Conservation (phyloP, 768 basidiomycete genomes). For the Podaxis carcinomalis region DNA sequence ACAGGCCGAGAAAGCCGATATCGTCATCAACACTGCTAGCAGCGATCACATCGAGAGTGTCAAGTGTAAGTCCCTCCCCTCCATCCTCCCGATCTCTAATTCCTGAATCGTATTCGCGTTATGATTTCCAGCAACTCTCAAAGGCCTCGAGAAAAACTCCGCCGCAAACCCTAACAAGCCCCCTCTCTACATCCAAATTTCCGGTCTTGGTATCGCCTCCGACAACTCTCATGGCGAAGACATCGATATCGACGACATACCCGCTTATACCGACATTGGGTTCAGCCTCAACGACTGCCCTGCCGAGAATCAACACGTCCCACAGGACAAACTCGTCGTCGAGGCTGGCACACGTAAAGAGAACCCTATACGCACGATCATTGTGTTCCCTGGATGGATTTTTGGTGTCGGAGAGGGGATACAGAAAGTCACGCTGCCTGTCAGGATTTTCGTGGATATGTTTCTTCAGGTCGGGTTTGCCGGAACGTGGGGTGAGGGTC, state of each 20-base stretch:
- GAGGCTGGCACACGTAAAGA: slow-evolving; percentile 35
- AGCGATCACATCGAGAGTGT: slow-evolving; percentile 6
- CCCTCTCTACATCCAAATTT: slow-evolving; percentile 40
- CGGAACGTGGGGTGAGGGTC: slow-evolving; percentile 40
- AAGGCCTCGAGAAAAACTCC: slow-evolving; percentile 33
- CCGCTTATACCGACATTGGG: slow-evolving; percentile 33
- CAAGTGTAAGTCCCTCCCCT: neutral
- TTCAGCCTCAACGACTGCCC: slow-evolving; percentile 27
- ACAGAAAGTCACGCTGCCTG: slow-evolving; percentile 31
- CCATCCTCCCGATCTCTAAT: neutral
- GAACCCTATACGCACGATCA: slow-evolving; percentile 39
- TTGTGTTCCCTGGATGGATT: slow-evolving; percentile 37
- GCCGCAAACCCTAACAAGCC: slow-evolving; percentile 30
- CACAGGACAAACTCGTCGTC: slow-evolving; percentile 27
- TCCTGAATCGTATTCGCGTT: neutral
- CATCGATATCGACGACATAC: slow-evolving; percentile 22
- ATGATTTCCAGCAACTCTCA: slow-evolving; percentile 27
- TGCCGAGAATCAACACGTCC: slow-evolving; percentile 16
- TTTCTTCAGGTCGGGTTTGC: slow-evolving; percentile 27
- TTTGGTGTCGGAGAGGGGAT: slow-evolving; percentile 40
- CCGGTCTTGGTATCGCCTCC: slow-evolving; percentile 34
- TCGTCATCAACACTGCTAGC: slow-evolving; percentile 2
- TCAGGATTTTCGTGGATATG: slow-evolving; percentile 32
- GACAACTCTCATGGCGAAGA: slow-evolving; percentile 37
- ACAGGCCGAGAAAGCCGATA: slow-evolving; percentile 1